Percentiles rank a stretch among this genome's conserved stretches.
These are phyloP conservation scores for Cutaneotrichosporon mucoides DNA, from an alignment of 1,284 basidiomycete genomes.

Conservation along the genomic window DNA sequence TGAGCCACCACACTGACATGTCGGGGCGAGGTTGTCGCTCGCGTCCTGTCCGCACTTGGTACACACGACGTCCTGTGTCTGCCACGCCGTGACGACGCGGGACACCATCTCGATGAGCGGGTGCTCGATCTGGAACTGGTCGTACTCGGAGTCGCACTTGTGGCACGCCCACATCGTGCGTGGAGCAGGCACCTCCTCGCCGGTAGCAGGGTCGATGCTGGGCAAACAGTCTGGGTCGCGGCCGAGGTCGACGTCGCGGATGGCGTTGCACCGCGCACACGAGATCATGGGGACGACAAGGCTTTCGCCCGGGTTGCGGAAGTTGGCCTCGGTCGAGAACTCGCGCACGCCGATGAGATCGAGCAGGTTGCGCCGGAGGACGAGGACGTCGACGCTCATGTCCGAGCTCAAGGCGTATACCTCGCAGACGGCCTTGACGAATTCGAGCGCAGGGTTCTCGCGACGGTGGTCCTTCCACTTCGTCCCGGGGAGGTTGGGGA, in stretches of 20 bases:
- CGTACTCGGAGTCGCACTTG: constrained; percentile 80
- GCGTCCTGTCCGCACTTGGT: constrained; percentile 82
- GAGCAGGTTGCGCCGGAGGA: constrained; percentile 83
- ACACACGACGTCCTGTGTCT: constrained; percentile 80
- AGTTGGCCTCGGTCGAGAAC: constrained; percentile 76
- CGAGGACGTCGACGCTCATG: constrained; percentile 75
- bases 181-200: constrained; percentile 46
- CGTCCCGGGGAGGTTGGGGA: constrained; percentile 81
- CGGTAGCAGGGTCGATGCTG: constrained; percentile 32
- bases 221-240: constrained; percentile 84
- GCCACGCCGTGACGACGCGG: constrained; percentile 67
- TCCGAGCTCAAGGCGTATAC: constrained; percentile 74
- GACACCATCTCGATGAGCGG: constrained; percentile 74
- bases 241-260: constrained; percentile 91
- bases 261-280: constrained; percentile 81
- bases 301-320: constrained; percentile 89
- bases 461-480: not conserved
- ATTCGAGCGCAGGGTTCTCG: constrained; percentile 74
- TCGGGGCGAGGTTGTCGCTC: constrained; percentile 76
- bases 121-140: constrained; percentile 78
- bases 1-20: constrained; percentile 82
- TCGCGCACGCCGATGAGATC: constrained; percentile 85
- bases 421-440: constrained; percentile 83
- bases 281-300: constrained; percentile 83
- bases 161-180: constrained; percentile 48